Evolutionary conservation across 768 basidiomycete species (phyloP).

Genomic region (Daedalea quercina): DNA sequence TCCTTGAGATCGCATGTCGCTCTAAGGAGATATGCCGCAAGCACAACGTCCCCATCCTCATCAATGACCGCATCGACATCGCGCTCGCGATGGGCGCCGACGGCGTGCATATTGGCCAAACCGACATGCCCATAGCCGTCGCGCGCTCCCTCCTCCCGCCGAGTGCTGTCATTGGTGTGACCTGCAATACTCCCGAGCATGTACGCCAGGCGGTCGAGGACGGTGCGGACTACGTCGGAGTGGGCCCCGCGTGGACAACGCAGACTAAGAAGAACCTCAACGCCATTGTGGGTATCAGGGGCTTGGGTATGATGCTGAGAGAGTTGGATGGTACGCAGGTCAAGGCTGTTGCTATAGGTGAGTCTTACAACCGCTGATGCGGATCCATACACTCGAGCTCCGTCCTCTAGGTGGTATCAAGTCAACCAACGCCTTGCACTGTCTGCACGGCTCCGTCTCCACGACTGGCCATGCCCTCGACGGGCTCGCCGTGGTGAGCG

Average conservation of each 20-base stretch:
- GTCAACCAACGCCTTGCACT: slow-evolving; percentile 64
- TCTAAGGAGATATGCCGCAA: slow-evolving; percentile 68
- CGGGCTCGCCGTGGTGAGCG: slow-evolving; percentile 86
- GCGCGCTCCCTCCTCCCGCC: slow-evolving; percentile 65
- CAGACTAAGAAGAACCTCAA: slow-evolving; percentile 68
- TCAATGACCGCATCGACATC: slow-evolving; percentile 87
- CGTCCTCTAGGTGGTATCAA: slow-evolving; percentile 73
- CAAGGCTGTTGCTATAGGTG: slow-evolving; percentile 84
- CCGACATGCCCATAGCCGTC: slow-evolving; percentile 66
- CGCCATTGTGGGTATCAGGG: slow-evolving; percentile 64
- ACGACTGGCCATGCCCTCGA: slow-evolving; percentile 52
- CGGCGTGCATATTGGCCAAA: slow-evolving; percentile 88
- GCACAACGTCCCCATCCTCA: slow-evolving; percentile 76
- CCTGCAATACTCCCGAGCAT: slow-evolving; percentile 64
- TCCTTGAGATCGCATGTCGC: slow-evolving; percentile 63
- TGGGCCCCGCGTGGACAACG: slow-evolving; percentile 82
- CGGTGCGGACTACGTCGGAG: slow-evolving; percentile 80
- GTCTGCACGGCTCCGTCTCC: slow-evolving; percentile 66
- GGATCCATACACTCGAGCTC: neutral
- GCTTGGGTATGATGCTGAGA: slow-evolving; percentile 60
- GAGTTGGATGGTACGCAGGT: slow-evolving; percentile 56
- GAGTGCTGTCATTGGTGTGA: slow-evolving; percentile 72
- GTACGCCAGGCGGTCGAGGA: slow-evolving; percentile 53
- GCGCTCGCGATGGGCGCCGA: slow-evolving; percentile 69
- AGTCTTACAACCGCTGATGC: slow-evolving; percentile 10